Conservation (phyloP, 2,329 filamentous ascomycete genomes). For the Talaromyces amestolkiae region DNA sequence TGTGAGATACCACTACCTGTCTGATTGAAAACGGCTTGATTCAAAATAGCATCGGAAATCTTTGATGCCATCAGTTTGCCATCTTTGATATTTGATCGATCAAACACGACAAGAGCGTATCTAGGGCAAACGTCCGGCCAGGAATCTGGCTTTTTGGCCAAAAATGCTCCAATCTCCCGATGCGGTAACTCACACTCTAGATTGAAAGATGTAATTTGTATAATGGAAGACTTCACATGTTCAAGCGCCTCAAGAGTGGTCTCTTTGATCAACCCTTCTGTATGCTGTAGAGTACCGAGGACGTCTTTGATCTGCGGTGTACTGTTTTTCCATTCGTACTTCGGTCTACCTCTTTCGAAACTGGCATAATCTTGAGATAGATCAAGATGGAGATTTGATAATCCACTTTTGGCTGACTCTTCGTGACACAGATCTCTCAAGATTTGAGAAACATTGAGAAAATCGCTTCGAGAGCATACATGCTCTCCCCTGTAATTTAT, state of each 20-base stretch:
- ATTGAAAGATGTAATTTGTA: background rate
- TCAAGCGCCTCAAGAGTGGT: background rate
- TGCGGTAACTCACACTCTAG: background rate
- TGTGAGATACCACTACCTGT: background rate
- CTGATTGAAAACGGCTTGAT: background rate
- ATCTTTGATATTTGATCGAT: constrained; percentile 1
- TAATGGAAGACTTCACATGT: background rate
- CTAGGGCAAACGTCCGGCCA: constrained; percentile 3
- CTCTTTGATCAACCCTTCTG: background rate
- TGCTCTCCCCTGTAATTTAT: background rate
- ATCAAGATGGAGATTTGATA: constrained; percentile 8
- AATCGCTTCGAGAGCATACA: background rate
- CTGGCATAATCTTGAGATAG: background rate
- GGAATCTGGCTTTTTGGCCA: constrained; percentile 1
- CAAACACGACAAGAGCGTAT: constrained; percentile 7
- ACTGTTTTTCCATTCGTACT: background rate
- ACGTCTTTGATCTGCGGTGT: background rate
- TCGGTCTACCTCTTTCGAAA: background rate
- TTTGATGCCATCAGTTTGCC: background rate
- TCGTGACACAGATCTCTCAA: background rate
- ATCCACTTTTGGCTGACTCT: background rate
- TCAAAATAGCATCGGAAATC: background rate
- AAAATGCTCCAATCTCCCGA: background rate
- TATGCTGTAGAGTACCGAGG: background rate
- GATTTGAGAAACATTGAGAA: background rate